Evolutionary conservation across 148 eudicot genomes (phyloP), one percentile per base, ranked within the genome.

Genomic region (Diospyros lotus): DNA sequence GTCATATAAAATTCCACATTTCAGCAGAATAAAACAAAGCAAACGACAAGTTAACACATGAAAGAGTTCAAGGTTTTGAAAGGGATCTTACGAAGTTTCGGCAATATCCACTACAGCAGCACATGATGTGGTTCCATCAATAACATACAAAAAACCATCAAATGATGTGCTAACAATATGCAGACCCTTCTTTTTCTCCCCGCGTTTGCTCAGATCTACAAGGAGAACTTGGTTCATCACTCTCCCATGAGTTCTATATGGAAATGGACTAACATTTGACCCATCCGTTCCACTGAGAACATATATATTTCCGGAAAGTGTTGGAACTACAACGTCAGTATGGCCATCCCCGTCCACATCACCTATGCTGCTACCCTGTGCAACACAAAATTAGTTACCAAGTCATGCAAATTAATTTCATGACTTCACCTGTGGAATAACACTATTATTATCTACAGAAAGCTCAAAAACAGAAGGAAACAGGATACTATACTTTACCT

Each of bases 101-200:
- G 98, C 99, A 70, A 96, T 96, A 84, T 96, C 99, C 64, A 96
- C 93, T 61, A 96, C 99, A 87, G 91, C 98, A 77, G 99, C 95
- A 80, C 99, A 96, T 73, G 94, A 96, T 38, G 97, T 93, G 45
- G 92, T 90, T 69, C 99, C 99, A 77, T 96, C 98, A 68, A 96
- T 93, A 70, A 96, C 94, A 86, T 96, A 96, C 51, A 96, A 78
- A 81, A 93, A 96, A 67, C 99, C 99, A 81, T 96, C 99, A 82
- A 96, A 96, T 44, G 99, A 96, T 44, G 99, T 91, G 44, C 89
- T 89, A 79, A 96, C 99, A 65, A 96, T 84, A 42, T 97, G 88
- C 56, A 91, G 89, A 65, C 99, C 98, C 81, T 89, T 91, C 83
- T 89, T 93, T 76, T 87, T 87, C 83, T 89, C 90, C 72, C 96